Evolutionary conservation across 495 filamentous ascomycete genomes (phyloP), one percentile per base, ranked within the genome.

Genomic region (Neurospora sublineolata): DNA sequence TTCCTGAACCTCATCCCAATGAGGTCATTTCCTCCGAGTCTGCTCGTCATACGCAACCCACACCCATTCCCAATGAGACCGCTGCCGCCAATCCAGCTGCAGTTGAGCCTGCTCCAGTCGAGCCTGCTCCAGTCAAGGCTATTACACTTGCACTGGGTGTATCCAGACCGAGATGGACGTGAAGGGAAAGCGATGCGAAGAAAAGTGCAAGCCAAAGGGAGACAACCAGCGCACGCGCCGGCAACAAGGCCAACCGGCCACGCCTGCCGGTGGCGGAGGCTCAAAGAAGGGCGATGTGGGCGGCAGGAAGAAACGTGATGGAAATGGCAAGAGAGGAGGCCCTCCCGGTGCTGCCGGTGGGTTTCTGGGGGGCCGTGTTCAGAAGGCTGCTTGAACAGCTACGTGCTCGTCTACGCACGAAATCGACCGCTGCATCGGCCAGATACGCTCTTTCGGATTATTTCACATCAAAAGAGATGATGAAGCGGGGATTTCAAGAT

Each of bases 391-490:
- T 44, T 44, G 9, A 10, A 44, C 18, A 8, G 3, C 1, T 18
- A 18, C 40, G 5, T 41, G 16, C 4, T 0, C 7, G 8, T 40
- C 39, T 16, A 40, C 39, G 39, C 0, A 40, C 12, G 38, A 37
- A 8, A 37, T 8, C n/a, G 2, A 0, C 9, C 37, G 8, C 0
- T 9, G 37, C 10, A 38, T 38, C 37, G 37, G 8, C 4, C 8
- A 38, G 7, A 38, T 10, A 38, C 2, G 3, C 40, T 42, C 18
- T 7, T 42, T n/a, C 3, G 0, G 40, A 42, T 16, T 42, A 4
- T 18, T n/a, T 3, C 0, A 8, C 5, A 12, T 3, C 18, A n/a
- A 20, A n/a, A 3, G 18, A 0, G 3, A 44, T 10, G 16, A 0
- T 0, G 5, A n/a, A n/a, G 9, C 8, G 7, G 7, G 7, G 3